Evolutionary conservation across 805 yeast genomes (phyloP).

Genomic region (Clavispora carvajalis): DNA sequence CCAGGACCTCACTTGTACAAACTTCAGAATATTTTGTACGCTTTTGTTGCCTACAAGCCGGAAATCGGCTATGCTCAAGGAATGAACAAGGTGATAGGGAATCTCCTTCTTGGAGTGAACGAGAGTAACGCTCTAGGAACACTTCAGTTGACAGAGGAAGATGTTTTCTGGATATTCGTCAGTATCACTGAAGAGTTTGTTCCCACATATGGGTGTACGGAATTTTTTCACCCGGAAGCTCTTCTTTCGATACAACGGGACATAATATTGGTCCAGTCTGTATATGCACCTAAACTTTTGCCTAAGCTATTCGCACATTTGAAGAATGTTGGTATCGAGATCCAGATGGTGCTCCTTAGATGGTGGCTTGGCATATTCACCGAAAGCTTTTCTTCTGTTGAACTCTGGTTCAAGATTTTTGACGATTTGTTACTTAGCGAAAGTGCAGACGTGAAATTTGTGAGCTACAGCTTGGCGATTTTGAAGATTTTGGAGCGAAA

Average conservation of each 20-base stretch:
- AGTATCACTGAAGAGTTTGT: conserved; percentile 45
- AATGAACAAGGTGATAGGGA: conserved; percentile 56
- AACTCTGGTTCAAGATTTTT: conserved; percentile 47
- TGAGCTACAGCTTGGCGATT: conserved; percentile 29
- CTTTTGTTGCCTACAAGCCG: conserved; percentile 44
- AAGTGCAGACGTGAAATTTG: conserved; percentile 33
- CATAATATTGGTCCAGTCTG: conserved; percentile 28
- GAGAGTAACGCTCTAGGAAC: conserved; percentile 11
- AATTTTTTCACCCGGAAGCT: conserved; percentile 10
- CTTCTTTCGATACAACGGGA: conserved; percentile 33
- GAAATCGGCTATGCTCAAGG: conserved; percentile 56
- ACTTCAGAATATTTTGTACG: conserved; percentile 43
- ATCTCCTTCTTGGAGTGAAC: conserved; percentile 36
- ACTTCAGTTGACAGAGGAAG: conserved; percentile 32
- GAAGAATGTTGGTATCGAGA: conserved; percentile 30
- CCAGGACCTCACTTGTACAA: conserved; percentile 52
- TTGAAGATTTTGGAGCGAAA: conserved; percentile 32
- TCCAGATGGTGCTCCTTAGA: conserved; percentile 46
- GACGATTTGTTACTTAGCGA: conserved; percentile 36
- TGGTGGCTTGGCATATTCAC: conserved; percentile 57
- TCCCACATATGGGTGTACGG: conserved; percentile 35
- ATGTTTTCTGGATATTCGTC: conserved; percentile 50
- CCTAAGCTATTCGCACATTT: conserved; percentile 39
- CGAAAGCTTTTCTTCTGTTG: conserved; percentile 43
- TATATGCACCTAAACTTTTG: conserved; percentile 28